Evolutionary conservation across 2,329 filamentous ascomycete species (phyloP), one percentile per base, ranked within the genome.

Genomic region (Biscogniauxia sp.): DNA sequence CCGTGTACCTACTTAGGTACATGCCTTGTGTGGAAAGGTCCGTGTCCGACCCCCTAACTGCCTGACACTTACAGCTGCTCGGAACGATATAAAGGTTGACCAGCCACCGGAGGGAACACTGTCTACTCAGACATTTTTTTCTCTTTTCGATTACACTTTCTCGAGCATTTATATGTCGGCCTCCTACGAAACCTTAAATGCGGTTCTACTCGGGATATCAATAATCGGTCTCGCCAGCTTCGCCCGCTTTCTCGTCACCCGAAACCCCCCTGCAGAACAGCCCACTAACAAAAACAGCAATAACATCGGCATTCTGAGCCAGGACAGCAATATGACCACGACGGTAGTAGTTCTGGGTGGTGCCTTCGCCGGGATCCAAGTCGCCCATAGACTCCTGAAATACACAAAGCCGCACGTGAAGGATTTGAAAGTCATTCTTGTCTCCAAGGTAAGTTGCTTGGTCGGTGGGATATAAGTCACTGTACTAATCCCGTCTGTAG

Each of bases 281-380:
- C 54, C 23, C 45, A 41, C 45, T 59, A 7, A 25, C 20, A 51
- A 20, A 58, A 7, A 25, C 20, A 51, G n/a, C 32, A 61, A 53
- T 13, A 15, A 20, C 58, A 61, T 54, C 23, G 5, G 50, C 51
- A 15, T 5, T 20, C 20, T 37, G 20, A 41, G 50, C 32, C 41
- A 54, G n/a, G n/a, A 51, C n/a, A 56, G 8, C 45, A 66, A 55
- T 32, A 84, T 83, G 80, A 70, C 76, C 28, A 80, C 82, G 67
- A 85, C 80, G 4, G 76, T 86, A 49, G 77, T 86, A 6, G 74
- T 86, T 53, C 73, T 86, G 19, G 84, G 84, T 49, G 84, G 82
- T 61, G 80, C 83, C 55, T 81, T 80, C 51, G 83, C 76, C 55
- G 84, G 83, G 59, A 75, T 86, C 53, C 79, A 80, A 57, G 70